phyloP scores from a whole-genome alignment of 2,329 filamentous ascomycete genomes.

The Alternaria triticina region DNA sequence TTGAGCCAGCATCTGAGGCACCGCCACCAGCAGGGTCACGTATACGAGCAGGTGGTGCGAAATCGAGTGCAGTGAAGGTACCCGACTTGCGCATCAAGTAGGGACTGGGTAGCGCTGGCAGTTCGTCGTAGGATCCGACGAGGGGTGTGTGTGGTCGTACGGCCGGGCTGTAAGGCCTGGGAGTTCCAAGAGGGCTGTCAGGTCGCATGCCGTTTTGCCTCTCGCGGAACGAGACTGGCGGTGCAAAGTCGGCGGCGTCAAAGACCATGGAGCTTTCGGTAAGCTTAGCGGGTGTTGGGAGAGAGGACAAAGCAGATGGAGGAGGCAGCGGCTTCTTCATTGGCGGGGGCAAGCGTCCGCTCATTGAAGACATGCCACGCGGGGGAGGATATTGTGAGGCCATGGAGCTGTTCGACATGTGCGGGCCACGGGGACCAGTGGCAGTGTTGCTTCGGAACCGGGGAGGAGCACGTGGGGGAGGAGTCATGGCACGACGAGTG shows the following conservation, averaged over 20 bases:
- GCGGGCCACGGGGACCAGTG: constrained; percentile 42
- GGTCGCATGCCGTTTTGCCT: constrained; percentile 69
- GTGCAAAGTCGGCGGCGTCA: constrained; percentile 84
- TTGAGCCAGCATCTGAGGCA: constrained; percentile 55
- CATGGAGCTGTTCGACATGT: constrained; percentile 58
- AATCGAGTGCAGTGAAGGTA: constrained; percentile 81
- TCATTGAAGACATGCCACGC: constrained; percentile 52
- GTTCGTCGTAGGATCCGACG: constrained; percentile 83
- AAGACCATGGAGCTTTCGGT: constrained; percentile 76
- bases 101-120: constrained; percentile 84
- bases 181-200: constrained; percentile 64
- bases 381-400: constrained; percentile 53
- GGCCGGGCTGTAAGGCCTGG: constrained; percentile 74
- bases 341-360: constrained; percentile 38
- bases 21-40: constrained; percentile 51
- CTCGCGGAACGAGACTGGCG: constrained; percentile 67
- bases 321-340: constrained; percentile 71
- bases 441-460: constrained; percentile 53
- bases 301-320: constrained; percentile 72
- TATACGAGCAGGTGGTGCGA: constrained; percentile 79
- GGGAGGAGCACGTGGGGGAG: constrained; percentile 74
- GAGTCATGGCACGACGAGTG: constrained; percentile 91
- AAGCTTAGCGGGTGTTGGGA: constrained; percentile 86
- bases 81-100: constrained; percentile 77
- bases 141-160: constrained; percentile 79